Evolutionary conservation across 1,139 yeast species (phyloP).

Genomic region (Chernovozyma aurita): DNA sequence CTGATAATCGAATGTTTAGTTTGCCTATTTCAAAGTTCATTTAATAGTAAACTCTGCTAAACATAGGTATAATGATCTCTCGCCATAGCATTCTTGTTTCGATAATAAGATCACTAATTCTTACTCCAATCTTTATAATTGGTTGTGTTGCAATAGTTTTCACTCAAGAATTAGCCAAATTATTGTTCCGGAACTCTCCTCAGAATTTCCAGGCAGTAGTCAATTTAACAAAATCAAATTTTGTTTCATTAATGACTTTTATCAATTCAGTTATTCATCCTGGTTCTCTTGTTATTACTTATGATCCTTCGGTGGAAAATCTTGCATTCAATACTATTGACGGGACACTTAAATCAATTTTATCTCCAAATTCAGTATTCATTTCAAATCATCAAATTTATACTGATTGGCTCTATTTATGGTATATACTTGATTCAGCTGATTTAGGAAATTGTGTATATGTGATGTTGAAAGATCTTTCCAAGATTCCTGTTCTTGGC

Average conservation of each 20-base stretch:
- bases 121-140: slow-evolving; percentile 31
- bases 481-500: slow-evolving; percentile 73
- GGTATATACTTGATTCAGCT: slow-evolving; percentile 82
- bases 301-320: slow-evolving; percentile 21
- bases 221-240: slow-evolving; percentile 46
- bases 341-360: slow-evolving; percentile 25
- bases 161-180: slow-evolving; percentile 37
- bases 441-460: slow-evolving; percentile 61
- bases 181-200: slow-evolving; percentile 21
- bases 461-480: slow-evolving; percentile 74
- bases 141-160: slow-evolving; percentile 43
- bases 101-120: slow-evolving; percentile 25
- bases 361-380: slow-evolving; percentile 53
- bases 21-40: no score
- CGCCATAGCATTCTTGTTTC: slow-evolving; percentile 14
- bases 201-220: slow-evolving; percentile 31
- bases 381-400: slow-evolving; percentile 90
- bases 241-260: slow-evolving; percentile 43
- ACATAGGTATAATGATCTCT: slow-evolving; percentile 5
- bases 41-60: no score
- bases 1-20: no score
- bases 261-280: slow-evolving; percentile 41
- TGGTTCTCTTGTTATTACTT: slow-evolving; percentile 37
- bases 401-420: slow-evolving; percentile 88
- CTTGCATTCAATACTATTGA: slow-evolving; percentile 4